phyloP scores from a whole-genome alignment of 257 asterid species.

The Solanum lycopersicoides region DNA sequence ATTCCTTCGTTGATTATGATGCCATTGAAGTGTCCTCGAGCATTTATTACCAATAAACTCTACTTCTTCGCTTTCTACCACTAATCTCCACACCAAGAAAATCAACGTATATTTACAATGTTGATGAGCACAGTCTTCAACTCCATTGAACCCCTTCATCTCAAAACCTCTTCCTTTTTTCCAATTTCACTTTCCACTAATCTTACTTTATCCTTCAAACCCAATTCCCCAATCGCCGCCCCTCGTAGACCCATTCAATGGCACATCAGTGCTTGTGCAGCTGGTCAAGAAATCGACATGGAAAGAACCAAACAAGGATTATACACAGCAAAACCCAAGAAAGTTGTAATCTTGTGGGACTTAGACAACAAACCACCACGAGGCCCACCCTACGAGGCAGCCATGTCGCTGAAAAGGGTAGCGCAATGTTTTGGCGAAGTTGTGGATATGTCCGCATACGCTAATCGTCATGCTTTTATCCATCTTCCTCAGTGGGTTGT shows the following conservation, averaged over 20 bases:
- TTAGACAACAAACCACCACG: constrained; percentile 96
- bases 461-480: constrained; percentile 82
- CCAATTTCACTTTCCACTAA: neutral
- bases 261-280: constrained; percentile 26
- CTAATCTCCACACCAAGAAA: neutral
- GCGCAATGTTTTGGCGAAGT: constrained; percentile 75
- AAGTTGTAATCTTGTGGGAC: constrained; percentile 86
- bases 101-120: neutral
- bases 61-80: neutral
- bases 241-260: constrained; percentile 9
- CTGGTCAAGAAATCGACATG: constrained; percentile 78
- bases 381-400: constrained; percentile 85
- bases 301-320: constrained; percentile 47
- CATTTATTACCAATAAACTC: neutral
- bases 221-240: neutral
- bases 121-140: constrained; percentile 26
- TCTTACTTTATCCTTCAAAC: neutral
- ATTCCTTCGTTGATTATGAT: neutral
- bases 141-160: constrained; percentile 16
- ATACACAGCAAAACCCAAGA: constrained; percentile 58
- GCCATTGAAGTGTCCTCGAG: neutral
- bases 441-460: constrained; percentile 76
- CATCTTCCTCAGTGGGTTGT: constrained; percentile 86
- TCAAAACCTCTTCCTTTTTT: constrained; percentile 12
- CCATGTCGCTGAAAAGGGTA: constrained; percentile 47